Evolutionary conservation across 257 asterid species (phyloP), one percentile per base, ranked within the genome.

Genomic region (Ocimum tenuiflorum): DNA sequence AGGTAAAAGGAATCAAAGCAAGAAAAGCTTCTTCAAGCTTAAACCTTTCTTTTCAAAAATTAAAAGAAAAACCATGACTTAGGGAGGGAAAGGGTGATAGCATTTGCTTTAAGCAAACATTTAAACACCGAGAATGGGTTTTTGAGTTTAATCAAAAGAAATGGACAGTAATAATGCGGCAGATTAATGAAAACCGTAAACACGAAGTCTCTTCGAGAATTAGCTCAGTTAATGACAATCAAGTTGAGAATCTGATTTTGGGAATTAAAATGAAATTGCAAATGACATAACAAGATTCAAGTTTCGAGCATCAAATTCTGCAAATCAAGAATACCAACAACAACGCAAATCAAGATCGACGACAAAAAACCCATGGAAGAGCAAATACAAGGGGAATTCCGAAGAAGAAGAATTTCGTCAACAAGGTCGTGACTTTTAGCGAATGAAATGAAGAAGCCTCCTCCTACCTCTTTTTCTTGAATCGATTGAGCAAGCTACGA

Each of bases 41-140:
- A 75, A 83, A 74, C 77, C 88, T 86, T 86, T 73, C 83, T 74
- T 75, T 89, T 85, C 82, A 76, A 79, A 86, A 89, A 74, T 74
- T 79, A 77, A 81, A 27, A 82, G 73, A 80, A 80, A 63, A 41
- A n/a, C 71, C 84, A 63, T 24, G 75, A 17, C 73, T 68, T 65
- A 72, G 68, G 85, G 80, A 80, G 82, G 80, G 83, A 88, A 85
- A 80, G 71, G 55, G 53, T 51, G 49, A 67, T 19, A 49, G 68
- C 77, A 68, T 73, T 75, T 54, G 70, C 85, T 77, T 81, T 79
- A 74, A 35, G 67, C 64, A 69, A 78, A 74, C 56, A 75, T 82
- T 81, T 86, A 84, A 82, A 81, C 78, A 36, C 58, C 54, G 74
- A 53, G 64, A 60, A 79, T 79, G 66, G 75, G 66, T 12, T 75